phyloP scores from a whole-genome alignment of 2,329 filamentous ascomycete species.

The Sporothrix luriei region DNA sequence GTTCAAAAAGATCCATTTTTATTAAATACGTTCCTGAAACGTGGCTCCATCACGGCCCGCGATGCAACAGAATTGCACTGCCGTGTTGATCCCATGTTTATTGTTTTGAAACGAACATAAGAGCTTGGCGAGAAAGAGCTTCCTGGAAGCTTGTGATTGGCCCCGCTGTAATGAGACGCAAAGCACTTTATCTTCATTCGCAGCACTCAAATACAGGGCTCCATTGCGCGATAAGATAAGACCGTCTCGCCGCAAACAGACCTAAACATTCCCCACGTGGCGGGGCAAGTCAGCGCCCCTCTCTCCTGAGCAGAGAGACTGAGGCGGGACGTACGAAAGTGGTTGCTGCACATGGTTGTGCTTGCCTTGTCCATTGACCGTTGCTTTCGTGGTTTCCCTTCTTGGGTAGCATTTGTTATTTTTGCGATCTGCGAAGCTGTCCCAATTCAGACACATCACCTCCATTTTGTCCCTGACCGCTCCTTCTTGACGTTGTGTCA shows the following conservation, averaged over 20 bases:
- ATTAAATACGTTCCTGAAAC: conserved; percentile 1
- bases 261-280: conserved; percentile 24
- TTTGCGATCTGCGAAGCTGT: conserved; percentile 20
- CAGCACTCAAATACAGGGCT: not conserved
- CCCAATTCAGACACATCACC: conserved; percentile 15
- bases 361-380: conserved; percentile 13
- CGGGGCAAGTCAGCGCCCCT: conserved; percentile 26
- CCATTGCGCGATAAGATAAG: conserved; percentile 25
- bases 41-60: conserved; percentile 20
- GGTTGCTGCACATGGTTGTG: not conserved
- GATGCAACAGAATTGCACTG: conserved; percentile 10
- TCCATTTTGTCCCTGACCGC: conserved; percentile 26
- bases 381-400: conserved; percentile 8
- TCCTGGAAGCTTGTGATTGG: conserved; percentile 11
- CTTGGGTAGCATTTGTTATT: conserved; percentile 4
- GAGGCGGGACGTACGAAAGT: not conserved
- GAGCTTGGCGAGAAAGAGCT: too few relatives aligned
- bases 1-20: not conserved
- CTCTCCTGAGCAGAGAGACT: not conserved
- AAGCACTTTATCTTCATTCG: conserved; percentile 15
- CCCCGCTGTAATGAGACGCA: conserved; percentile 14
- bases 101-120: conserved; percentile 12
- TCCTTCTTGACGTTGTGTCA: conserved; percentile 25
- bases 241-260: conserved; percentile 12
- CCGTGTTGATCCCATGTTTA: conserved; percentile 14